Evolutionary conservation across 2,329 filamentous ascomycete genomes (phyloP).

Genomic region (Coniochaeta sp.): DNA sequence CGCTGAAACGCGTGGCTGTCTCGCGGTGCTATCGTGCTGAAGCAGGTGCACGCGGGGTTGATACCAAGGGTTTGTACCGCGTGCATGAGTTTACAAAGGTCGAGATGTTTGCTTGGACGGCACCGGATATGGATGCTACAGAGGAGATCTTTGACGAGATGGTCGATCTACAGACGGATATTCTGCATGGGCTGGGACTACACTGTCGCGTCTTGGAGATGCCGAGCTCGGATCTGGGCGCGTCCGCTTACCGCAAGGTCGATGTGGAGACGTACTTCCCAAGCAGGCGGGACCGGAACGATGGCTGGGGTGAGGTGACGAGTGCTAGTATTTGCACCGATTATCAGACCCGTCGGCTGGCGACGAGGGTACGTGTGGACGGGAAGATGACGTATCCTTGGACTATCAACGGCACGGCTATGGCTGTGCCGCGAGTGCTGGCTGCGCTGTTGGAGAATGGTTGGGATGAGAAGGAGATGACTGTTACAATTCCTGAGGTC

Average conservation of each 20-base stretch:
- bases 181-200: constrained; percentile 68
- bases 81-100: constrained; percentile 99
- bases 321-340: constrained; percentile 88
- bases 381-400: constrained; percentile 67
- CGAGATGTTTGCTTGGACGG: constrained; percentile 91
- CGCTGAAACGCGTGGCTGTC: constrained; percentile 71
- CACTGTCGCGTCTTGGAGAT: constrained; percentile 89
- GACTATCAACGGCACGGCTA: constrained; percentile 88
- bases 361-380: constrained; percentile 58
- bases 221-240: constrained; percentile 82
- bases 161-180: constrained; percentile 77
- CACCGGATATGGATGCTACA: constrained; percentile 42
- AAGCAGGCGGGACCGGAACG: constrained; percentile 56
- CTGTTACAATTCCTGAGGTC: constrained; percentile 70
- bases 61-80: constrained; percentile 90
- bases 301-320: constrained; percentile 90
- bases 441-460: constrained; percentile 86
- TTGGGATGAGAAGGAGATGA: constrained; percentile 64
- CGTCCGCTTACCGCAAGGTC: constrained; percentile 76
- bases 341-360: constrained; percentile 80
- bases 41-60: constrained; percentile 79
- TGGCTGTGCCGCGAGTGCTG: constrained; percentile 83
- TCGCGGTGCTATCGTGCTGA: constrained; percentile 95
- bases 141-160: constrained; percentile 73
- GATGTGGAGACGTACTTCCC: constrained; percentile 97